These are phyloP conservation scores for Mycena galopus DNA, from an alignment of 768 basidiomycete species.

Conservation along the genomic window DNA sequence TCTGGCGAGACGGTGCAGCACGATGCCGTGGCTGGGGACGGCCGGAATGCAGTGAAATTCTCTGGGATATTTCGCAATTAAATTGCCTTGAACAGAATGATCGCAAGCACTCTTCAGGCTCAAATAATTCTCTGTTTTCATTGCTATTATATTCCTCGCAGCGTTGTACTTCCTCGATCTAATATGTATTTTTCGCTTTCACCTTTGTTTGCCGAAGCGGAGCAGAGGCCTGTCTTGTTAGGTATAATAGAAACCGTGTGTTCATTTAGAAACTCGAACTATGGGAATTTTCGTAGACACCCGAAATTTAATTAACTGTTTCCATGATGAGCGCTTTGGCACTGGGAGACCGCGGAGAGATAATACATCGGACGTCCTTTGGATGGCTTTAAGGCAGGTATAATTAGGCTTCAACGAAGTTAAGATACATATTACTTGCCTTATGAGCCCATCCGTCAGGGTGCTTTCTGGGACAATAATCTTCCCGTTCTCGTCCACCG, in stretches of 20 bases:
- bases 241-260: background rate
- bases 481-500: constrained; percentile 50
- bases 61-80: too few relatives aligned
- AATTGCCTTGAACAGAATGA: too few relatives aligned
- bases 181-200: too few relatives aligned
- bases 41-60: too few relatives aligned
- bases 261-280: background rate
- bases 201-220: too few relatives aligned
- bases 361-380: constrained; percentile 21
- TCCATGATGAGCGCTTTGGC: constrained; percentile 19
- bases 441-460: constrained; percentile 59
- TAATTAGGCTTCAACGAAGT: background rate
- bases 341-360: constrained; percentile 16
- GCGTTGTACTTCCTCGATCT: too few relatives aligned
- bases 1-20: too few relatives aligned
- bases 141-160: too few relatives aligned
- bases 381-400: constrained; percentile 24
- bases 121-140: too few relatives aligned
- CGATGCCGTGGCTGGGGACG: too few relatives aligned
- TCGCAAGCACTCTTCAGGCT: too few relatives aligned
- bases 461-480: constrained; percentile 54
- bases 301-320: background rate
- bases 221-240: too few relatives aligned
- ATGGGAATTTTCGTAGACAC: background rate
- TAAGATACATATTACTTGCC: constrained; percentile 45